phyloP scores from a whole-genome alignment of 805 yeast genomes.

The Nakazawaea pomicola region DNA sequence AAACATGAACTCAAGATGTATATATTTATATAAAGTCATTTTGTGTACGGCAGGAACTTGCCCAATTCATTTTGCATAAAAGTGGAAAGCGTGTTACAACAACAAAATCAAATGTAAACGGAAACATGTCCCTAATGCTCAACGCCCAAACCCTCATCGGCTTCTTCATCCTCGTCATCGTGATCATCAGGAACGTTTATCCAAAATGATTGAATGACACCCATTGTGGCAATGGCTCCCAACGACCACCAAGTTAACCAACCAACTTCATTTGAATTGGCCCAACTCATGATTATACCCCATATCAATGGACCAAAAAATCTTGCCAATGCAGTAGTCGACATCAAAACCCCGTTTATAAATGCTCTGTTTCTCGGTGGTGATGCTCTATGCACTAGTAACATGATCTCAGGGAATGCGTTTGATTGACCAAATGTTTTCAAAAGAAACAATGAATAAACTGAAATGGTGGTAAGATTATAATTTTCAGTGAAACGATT shows the following conservation, averaged over 20 bases:
- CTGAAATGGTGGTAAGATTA: slow-evolving; percentile 1
- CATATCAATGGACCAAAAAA: slow-evolving; percentile 52
- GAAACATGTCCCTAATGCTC: too few relatives aligned
- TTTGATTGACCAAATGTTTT: slow-evolving; percentile 33
- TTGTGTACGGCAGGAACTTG: too few relatives aligned
- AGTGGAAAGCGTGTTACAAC: too few relatives aligned
- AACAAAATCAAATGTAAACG: too few relatives aligned
- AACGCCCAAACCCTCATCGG: too few relatives aligned
- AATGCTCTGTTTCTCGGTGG: slow-evolving; percentile 51
- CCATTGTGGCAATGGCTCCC: slow-evolving; percentile 6
- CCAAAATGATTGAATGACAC: slow-evolving; percentile 7
- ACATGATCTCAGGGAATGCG: slow-evolving; percentile 46
- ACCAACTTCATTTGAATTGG: slow-evolving; percentile 9
- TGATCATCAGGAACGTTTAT: slow-evolving; percentile 8
- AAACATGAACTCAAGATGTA: too few relatives aligned
- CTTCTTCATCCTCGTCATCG: slow-evolving; percentile 2
- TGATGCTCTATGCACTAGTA: slow-evolving; percentile 51
- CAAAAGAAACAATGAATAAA: slow-evolving; percentile 27
- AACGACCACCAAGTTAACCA: slow-evolving; percentile 16
- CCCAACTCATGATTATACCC: slow-evolving; percentile 32
- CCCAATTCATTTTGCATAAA: too few relatives aligned
- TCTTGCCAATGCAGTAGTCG: slow-evolving; percentile 49
- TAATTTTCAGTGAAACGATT: slow-evolving; percentile 1
- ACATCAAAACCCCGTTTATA: slow-evolving; percentile 53
- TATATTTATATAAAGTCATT: too few relatives aligned